Base-by-base conservation (phyloP, 1,284 basidiomycete species). In the Coniferiporia weirii region DNA sequence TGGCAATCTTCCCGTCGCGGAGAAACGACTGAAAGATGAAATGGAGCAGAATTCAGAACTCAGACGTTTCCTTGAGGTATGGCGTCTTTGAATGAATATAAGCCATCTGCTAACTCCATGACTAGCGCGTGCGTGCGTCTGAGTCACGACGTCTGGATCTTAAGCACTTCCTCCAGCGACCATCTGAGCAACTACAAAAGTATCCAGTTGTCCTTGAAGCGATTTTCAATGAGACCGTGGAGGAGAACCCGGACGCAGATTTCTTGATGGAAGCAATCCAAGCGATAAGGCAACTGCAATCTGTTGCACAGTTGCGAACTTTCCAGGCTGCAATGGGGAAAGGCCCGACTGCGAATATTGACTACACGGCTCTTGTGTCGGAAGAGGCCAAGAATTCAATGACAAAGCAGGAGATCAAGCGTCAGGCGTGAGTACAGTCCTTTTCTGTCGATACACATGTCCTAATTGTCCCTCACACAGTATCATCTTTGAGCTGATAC, bases 401-500 rank as follows among this genome's bases (percentile, higher is more conserved):
- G 63, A 78, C 83, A 12, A 89, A 89, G 70, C 79, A 87, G 52
- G 93, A 97, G 70, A 76, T 84, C 20, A 90, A 91, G 70, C 83
- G 94, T 17, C 96, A 99, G 71, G 86, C 89, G 91, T 93, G 70
- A 73, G 91, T 78, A 1, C 3, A 5, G 5, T 13, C 44, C 45
- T 22, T 56, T 22, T 55, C 35, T 60, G 8, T 52, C n/a, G 4
- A 34, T 36, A 22, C 27, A 1, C n/a, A 35, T 46, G 17, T 32
- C 52, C 61, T 40, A 40, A 40, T 40, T 44, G 58, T 17, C 34
- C 56, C 48, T 20, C 5, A 48, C 62, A 35, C 63, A 94, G 92
- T 46, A 85, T 91, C 64, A 95, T 98, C 52, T 96, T 95, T 67
- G 96, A 99, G 73, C 76, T 98, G 52, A 96, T 99, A 69, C 90